phyloP scores from a whole-genome alignment of 257 asterid genomes.

The Cynanchum wilfordii region DNA sequence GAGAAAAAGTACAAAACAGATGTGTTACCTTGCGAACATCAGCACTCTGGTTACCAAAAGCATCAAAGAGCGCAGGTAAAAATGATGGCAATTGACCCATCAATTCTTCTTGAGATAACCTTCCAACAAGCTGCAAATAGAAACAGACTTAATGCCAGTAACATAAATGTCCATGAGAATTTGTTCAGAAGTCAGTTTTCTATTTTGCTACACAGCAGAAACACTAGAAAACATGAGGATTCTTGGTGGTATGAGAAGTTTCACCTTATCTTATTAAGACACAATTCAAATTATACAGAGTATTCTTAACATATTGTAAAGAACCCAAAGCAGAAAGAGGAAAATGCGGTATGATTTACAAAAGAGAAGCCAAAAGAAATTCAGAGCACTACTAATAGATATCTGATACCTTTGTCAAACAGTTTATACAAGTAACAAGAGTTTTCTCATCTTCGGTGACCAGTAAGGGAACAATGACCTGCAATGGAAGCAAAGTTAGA shows the following conservation, averaged over 20 bases:
- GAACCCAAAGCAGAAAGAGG: background rate
- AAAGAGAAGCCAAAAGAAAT: background rate
- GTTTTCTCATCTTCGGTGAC: conserved; percentile 96
- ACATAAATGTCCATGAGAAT: background rate
- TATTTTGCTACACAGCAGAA: background rate
- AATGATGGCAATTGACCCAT: conserved; percentile 80
- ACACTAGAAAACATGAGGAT: background rate
- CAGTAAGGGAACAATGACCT: conserved; percentile 94
- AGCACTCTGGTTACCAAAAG: conserved; percentile 96
- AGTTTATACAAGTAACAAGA: conserved; percentile 92
- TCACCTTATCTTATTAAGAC: background rate
- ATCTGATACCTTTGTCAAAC: conserved; percentile 82
- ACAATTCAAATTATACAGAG: background rate
- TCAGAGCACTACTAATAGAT: background rate
- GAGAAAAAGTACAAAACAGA: background rate
- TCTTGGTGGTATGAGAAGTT: background rate
- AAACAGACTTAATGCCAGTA: conserved; percentile 14
- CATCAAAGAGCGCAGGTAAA: conserved; percentile 94
- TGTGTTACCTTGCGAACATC: conserved; percentile 88
- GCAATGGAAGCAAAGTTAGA: conserved; percentile 20
- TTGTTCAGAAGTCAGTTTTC: background rate
- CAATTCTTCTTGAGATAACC: conserved; percentile 88
- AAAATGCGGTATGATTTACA: background rate
- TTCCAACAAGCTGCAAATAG: conserved; percentile 75
- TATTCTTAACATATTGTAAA: background rate